Evolutionary conservation across 1,284 basidiomycete genomes (phyloP).

Genomic region (Boletus albobrunnescens): DNA sequence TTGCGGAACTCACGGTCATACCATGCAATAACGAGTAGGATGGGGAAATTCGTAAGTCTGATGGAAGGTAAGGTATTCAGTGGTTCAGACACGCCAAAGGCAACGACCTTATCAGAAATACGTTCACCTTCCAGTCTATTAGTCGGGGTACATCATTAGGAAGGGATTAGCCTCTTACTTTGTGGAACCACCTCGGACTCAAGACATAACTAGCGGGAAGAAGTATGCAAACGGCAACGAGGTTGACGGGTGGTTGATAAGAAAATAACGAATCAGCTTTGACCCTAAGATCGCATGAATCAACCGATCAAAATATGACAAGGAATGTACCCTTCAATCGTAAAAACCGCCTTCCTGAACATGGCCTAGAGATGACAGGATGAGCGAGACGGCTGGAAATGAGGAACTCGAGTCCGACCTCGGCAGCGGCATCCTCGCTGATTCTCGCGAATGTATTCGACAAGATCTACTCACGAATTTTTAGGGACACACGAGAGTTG

Average conservation of each 20-base stretch:
- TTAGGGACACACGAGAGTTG: not conserved
- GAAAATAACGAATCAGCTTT: slow-evolving; percentile 89
- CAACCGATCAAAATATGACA: not conserved
- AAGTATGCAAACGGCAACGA: slow-evolving; percentile 78
- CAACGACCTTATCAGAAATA: slow-evolving; percentile 70
- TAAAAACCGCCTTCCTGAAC: slow-evolving; percentile 88
- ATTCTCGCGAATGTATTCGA: slow-evolving; percentile 92
- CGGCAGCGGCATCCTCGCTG: slow-evolving; percentile 87
- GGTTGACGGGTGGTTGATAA: slow-evolving; percentile 88
- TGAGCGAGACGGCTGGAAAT: not conserved
- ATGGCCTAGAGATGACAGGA: slow-evolving; percentile 57
- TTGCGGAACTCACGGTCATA: slow-evolving; percentile 61
- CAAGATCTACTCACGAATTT: slow-evolving; percentile 59
- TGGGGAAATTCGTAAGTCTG: slow-evolving; percentile 80
- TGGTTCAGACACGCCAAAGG: slow-evolving; percentile 8
- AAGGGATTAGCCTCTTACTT: slow-evolving; percentile 41
- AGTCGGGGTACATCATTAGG: slow-evolving; percentile 4
- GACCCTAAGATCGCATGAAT: slow-evolving; percentile 46
- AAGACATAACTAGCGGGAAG: slow-evolving; percentile 79
- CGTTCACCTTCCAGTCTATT: slow-evolving; percentile 61
- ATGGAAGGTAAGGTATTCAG: not conserved
- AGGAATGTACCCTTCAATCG: slow-evolving; percentile 72
- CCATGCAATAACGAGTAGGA: slow-evolving; percentile 76
- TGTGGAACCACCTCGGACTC: slow-evolving; percentile 79
- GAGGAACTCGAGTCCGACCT: slow-evolving; percentile 45